phyloP scores from a whole-genome alignment of 169 alveolate genomes.

The Plasmodium ovale region DNA sequence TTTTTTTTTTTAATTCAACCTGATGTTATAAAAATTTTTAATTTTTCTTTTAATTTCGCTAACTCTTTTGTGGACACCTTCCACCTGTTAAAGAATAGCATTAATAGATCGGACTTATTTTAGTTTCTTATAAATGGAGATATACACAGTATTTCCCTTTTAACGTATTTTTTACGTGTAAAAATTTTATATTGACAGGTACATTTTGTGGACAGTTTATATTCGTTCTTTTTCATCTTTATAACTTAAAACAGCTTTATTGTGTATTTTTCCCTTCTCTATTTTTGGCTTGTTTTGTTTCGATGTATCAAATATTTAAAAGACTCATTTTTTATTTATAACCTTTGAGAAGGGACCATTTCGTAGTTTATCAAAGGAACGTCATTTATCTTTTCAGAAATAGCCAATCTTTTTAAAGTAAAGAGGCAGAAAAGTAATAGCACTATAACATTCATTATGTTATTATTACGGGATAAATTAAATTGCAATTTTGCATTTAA shows the following conservation, averaged over 20 bases:
- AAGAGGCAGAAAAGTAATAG: conserved; percentile 1
- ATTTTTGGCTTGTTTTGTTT: background rate
- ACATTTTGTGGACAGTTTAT: background rate
- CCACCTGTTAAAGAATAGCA: conserved; percentile 45
- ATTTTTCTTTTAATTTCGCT: conserved; percentile 64
- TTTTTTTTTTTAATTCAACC: too few species aligned
- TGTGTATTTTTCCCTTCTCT: background rate
- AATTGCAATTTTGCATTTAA: background rate
- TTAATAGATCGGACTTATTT: too few species aligned
- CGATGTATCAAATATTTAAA: background rate
- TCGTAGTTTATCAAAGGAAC: conserved; percentile 70
- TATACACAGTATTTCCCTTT: background rate
- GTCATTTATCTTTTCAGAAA: conserved; percentile 14
- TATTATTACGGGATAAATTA: background rate
- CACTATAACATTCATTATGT: conserved; percentile 25
- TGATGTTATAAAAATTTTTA: conserved; percentile 66
- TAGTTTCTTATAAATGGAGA: too few species aligned
- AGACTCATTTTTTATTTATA: background rate
- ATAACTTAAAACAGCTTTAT: background rate
- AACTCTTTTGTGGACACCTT: conserved; percentile 69
- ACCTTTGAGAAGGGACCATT: conserved; percentile 77
- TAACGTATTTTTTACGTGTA: background rate
- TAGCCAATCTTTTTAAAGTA: conserved; percentile 12
- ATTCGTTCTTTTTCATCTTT: background rate
- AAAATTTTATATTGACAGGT: background rate